Evolutionary conservation across 2,329 filamentous ascomycete species (phyloP), one percentile per base, ranked within the genome.

Genomic region (Coleophoma cylindrospora): DNA sequence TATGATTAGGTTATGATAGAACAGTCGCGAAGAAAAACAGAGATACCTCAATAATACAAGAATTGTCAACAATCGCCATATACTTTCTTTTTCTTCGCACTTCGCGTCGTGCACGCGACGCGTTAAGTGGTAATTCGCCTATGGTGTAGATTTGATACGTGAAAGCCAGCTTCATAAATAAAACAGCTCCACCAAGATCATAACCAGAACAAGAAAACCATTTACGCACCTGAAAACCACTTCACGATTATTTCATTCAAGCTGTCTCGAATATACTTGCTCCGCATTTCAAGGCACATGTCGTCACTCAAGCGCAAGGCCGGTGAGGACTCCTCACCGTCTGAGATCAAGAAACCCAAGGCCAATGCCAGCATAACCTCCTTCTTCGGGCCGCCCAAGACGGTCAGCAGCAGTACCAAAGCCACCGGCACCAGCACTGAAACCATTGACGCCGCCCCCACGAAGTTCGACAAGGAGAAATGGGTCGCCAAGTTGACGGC

Each of bases 381-480:
- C 14, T 97, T 97, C 76, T 97, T 99, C 63, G 80, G 83, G 13
- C 80, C 15, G 84, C 90, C 61, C 2, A 67, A 64, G 41, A 37
- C 47, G 21, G 53, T 41, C 7, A 33, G 48, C 10, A 53, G 55
- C 13, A 50, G 50, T 15, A 51, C 45, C 6, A 88, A 86, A 65
- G 60, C 71, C 14, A 58, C 65, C 11, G 63, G 64, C 19, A 63
- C 60, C 48, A 68, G 64, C 58, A 51, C 61, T 54, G 58, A 62
- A 43, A 50, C 55, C 7, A 34, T 21, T n/a, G 48, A 40, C 12
- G 50, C 40, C 12, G 47, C 61, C 11, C 48, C 59, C 13, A 33
- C 59, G 48, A 87, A 81, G 57, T 97, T 96, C 66, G 80, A 96
- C 74, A 96, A 96, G 74, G 81, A 82, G 43, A 89, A 87, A 69